These are phyloP conservation scores for Nectriaceae sp. DNA, from an alignment of 2,329 filamentous ascomycete genomes.

Conservation along the genomic window DNA sequence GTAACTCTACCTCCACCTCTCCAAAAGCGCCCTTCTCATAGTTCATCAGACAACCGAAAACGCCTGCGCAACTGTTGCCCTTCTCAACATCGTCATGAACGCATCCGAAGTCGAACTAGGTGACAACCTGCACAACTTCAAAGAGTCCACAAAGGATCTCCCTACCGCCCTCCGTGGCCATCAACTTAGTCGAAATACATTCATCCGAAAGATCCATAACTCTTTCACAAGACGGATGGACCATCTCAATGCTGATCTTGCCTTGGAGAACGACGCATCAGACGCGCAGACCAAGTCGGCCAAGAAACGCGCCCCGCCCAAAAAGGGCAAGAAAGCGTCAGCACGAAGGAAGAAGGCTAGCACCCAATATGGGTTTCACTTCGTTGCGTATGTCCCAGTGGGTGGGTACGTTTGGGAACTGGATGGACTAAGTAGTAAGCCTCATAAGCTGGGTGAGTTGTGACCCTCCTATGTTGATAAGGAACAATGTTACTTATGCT, in stretches of 20 bases:
- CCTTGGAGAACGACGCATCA: conserved; percentile 58
- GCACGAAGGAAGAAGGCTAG: conserved; percentile 43
- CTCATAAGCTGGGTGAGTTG: conserved; percentile 43
- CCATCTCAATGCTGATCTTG: conserved; percentile 70
- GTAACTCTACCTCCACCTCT: conserved; percentile 42
- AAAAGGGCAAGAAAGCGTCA: conserved; percentile 37
- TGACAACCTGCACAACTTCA: conserved; percentile 70
- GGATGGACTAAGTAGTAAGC: conserved; percentile 77
- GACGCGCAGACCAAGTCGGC: conserved; percentile 35
- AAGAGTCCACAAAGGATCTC: conserved; percentile 67
- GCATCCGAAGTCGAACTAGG: conserved; percentile 67
- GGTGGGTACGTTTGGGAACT: conserved; percentile 81
- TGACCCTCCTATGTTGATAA: no score
- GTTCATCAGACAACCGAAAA: conserved; percentile 73
- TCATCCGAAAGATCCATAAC: conserved; percentile 83
- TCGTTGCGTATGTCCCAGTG: conserved; percentile 83
- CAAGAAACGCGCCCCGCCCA: conserved; percentile 35
- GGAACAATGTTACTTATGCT: conserved; percentile 6
- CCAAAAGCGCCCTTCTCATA: conserved; percentile 10
- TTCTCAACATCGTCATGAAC: conserved; percentile 95
- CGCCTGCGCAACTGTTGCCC: conserved; percentile 87
- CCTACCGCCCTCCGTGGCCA: conserved; percentile 75
- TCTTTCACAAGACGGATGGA: conserved; percentile 82
- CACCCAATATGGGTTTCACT: conserved; percentile 75
- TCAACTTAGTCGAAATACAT: conserved; percentile 71